Evolutionary conservation across 495 filamentous ascomycete genomes (phyloP).

Genomic region (Aspergillus asperescens): DNA sequence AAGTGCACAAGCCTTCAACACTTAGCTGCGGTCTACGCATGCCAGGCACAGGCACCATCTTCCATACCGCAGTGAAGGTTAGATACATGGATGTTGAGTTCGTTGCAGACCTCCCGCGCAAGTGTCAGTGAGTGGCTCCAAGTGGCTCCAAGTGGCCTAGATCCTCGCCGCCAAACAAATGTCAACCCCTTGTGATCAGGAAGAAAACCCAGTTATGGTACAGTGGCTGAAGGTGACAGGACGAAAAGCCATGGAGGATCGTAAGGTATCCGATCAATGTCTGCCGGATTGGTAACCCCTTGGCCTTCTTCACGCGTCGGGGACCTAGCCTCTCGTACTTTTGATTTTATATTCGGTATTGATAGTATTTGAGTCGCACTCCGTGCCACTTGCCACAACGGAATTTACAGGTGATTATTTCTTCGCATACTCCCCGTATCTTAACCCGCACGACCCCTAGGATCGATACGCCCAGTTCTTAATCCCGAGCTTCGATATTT

Average conservation of each 20-base stretch:
- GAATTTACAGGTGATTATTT: constrained; percentile 17
- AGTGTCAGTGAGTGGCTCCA: constrained; percentile 4
- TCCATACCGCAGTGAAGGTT: neutral
- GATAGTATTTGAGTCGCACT: constrained; percentile 11
- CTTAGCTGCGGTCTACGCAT: constrained; percentile 1
- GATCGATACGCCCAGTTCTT: too few species aligned
- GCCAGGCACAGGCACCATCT: constrained; percentile 9
- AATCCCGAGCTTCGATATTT: constrained; percentile 4
- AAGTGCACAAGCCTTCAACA: neutral
- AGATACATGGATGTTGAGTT: neutral
- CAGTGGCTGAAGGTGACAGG: neutral
- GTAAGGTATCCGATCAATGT: neutral
- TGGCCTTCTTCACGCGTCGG: neutral
- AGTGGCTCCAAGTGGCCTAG: neutral
- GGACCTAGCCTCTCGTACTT: constrained; percentile 4
- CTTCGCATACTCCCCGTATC: constrained; percentile 20
- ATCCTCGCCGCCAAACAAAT: neutral
- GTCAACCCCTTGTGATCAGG: neutral
- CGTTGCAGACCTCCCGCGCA: constrained; percentile 2
- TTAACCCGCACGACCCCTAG: constrained; percentile 13
- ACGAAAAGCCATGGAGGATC: neutral
- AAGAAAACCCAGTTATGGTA: neutral
- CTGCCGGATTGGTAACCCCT: neutral
- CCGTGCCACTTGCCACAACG: too few species aligned
- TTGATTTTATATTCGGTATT: neutral